Base-by-base conservation (phyloP, 1,284 basidiomycete genomes). In the Sanghuangporus weigelae region DNA sequence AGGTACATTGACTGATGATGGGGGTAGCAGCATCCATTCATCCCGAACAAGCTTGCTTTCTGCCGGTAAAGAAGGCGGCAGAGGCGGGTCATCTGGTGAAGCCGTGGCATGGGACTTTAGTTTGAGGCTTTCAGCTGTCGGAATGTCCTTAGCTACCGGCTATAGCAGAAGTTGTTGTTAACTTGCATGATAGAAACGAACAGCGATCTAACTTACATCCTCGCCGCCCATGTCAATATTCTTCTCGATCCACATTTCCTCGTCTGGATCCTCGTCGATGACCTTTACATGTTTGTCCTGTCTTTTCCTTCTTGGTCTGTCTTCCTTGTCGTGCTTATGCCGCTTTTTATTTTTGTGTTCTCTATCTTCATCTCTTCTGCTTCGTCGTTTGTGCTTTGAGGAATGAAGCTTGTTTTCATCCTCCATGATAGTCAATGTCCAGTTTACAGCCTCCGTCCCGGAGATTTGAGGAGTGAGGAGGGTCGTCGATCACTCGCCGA, bases 221-320 rank as follows among this genome's bases (percentile, higher is more conserved):
- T 90, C 85, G 16, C 88, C 86, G 53, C 87, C 87, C 76, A 87
- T 85, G 71, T 89, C 87, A 53, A 93, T 86, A 69, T 92, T 90
- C 79, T 93, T 93, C 76, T 95, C 92, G 42, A 90, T 83, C 93
- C 93, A 95, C 78, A 92, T 84, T 59, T 85, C 86, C 67, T 86
- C 87, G 68, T 81, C 77, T 39, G 81, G 79, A 71, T 90, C 86
- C 63, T 90, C 88, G 68, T 89, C 89, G 1, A 87, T 81, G 31
- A 89, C 83, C 46, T 76, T 73, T 59, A 82, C 66, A 50, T 73
- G 70, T 68, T 71, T 75, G 56, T 73, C 75, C 50, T 73, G 76
- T 62, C 74, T 74, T 67, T 75, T 78, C 63, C 72, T 73, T 48
- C 40, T 46, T 46, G 44, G 55, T 50, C 60, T 62, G 36, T 72